Conservation (phyloP, 257 asterid species). For the Jacaranda mimosifolia region DNA sequence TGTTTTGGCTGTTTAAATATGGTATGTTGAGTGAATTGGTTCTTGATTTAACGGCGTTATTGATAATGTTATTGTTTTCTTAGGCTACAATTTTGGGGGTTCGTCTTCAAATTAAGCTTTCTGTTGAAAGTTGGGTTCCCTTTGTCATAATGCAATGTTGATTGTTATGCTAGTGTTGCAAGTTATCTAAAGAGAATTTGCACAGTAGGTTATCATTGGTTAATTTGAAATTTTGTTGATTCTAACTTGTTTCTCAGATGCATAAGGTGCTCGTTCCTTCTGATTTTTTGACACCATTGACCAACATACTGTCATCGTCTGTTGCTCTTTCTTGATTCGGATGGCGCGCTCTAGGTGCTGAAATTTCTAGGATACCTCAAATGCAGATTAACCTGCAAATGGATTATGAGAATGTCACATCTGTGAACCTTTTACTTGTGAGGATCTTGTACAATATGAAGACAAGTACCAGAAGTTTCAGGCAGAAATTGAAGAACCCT, state of each 20-base stretch:
- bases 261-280: too few relatives aligned
- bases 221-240: background rate
- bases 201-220: background rate
- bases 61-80: background rate
- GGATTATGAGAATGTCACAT: background rate
- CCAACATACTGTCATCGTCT: too few relatives aligned
- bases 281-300: too few relatives aligned
- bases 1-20: background rate
- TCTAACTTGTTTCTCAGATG: background rate
- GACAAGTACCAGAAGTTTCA: background rate
- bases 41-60: background rate
- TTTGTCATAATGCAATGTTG: background rate
- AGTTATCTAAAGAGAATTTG: background rate
- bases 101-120: background rate
- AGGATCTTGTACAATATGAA: background rate
- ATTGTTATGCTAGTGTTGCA: conserved; percentile 1
- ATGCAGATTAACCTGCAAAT: background rate
- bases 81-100: conserved; percentile 1
- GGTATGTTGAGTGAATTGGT: background rate
- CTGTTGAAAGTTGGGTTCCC: background rate
- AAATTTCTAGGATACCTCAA: too few relatives aligned
- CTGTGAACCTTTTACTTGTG: background rate
- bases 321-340: too few relatives aligned
- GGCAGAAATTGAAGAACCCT: background rate
- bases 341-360: too few relatives aligned